Evolutionary conservation across 768 basidiomycete species (phyloP).

Genomic region (Leucocoprinus sp.): DNA sequence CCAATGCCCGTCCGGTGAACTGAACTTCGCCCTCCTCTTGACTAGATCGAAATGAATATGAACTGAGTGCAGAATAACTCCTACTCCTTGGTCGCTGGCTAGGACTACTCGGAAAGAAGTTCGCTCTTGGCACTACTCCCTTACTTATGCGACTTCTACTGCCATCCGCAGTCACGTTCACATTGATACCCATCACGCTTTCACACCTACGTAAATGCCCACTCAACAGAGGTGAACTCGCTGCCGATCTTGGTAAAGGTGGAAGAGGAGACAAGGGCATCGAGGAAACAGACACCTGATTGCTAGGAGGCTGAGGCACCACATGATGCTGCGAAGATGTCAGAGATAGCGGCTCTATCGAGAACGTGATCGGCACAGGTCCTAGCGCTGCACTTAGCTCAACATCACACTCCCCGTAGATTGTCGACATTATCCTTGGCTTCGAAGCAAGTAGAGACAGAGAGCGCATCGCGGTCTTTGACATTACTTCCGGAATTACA

Average conservation of each 20-base stretch:
- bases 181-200: not conserved
- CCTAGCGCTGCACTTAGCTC: constrained; percentile 43
- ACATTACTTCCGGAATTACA: not conserved
- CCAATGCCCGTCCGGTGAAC: constrained; percentile 5
- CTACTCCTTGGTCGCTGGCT: constrained; percentile 57
- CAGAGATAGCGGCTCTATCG: constrained; percentile 38
- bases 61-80: constrained; percentile 70
- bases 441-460: not conserved
- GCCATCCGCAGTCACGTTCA: not conserved
- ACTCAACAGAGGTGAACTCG: not conserved
- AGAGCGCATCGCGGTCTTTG: constrained; percentile 6
- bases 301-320: constrained; percentile 13
- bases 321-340: not conserved
- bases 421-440: constrained; percentile 30
- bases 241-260: not conserved
- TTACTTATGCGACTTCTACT: not conserved
- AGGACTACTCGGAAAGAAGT: constrained; percentile 53
- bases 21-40: constrained; percentile 16
- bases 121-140: constrained; percentile 42
- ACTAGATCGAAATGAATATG: constrained; percentile 19
- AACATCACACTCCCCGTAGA: constrained; percentile 48
- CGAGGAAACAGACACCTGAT: not conserved
- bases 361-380: constrained; percentile 57
- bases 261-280: constrained; percentile 1
- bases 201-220: not conserved